phyloP scores from a whole-genome alignment of 2,329 filamentous ascomycete genomes.

The Fusarium circinatum region DNA sequence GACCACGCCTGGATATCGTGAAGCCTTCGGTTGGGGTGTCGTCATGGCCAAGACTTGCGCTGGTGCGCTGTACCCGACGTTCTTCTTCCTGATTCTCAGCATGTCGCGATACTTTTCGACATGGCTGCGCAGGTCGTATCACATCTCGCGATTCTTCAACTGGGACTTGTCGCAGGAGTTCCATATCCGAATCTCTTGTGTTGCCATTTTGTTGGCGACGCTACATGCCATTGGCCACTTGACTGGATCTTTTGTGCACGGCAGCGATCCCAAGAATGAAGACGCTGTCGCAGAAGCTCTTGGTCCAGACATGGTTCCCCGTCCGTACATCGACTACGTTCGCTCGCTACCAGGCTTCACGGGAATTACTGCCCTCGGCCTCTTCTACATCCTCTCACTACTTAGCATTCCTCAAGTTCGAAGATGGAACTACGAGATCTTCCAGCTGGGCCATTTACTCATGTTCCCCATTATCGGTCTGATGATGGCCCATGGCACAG shows the following conservation, averaged over 20 bases:
- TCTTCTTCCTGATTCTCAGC: conserved; percentile 67
- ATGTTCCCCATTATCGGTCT: conserved; percentile 68
- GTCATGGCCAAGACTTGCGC: conserved; percentile 65
- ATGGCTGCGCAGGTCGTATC: conserved; percentile 60
- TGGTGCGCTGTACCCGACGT: conserved; percentile 65
- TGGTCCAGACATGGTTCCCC: conserved; percentile 55
- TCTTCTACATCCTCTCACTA: conserved; percentile 60
- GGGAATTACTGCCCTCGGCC: conserved; percentile 58
- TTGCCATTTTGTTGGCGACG: conserved; percentile 60
- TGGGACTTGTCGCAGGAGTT: conserved; percentile 66
- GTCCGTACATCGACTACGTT: conserved; percentile 59
- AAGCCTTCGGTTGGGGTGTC: conserved; percentile 65
- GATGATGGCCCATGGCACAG: conserved; percentile 64
- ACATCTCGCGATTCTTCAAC: conserved; percentile 65
- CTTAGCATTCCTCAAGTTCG: conserved; percentile 62
- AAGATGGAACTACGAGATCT: conserved; percentile 64
- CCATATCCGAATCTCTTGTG: conserved; percentile 64
- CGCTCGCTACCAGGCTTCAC: conserved; percentile 60
- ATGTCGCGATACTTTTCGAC: conserved; percentile 68
- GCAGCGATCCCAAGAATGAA: conserved; percentile 57
- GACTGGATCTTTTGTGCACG: conserved; percentile 62
- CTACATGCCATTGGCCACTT: conserved; percentile 66
- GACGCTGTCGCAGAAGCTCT: conserved; percentile 56
- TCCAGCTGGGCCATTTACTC: conserved; percentile 66
- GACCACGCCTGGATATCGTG: conserved; percentile 55